A percentile compares a stretch with the other conserved stretches of the same genome.
Conservation (phyloP, 495 filamentous ascomycete species). For the Tuber brumale region DNA sequence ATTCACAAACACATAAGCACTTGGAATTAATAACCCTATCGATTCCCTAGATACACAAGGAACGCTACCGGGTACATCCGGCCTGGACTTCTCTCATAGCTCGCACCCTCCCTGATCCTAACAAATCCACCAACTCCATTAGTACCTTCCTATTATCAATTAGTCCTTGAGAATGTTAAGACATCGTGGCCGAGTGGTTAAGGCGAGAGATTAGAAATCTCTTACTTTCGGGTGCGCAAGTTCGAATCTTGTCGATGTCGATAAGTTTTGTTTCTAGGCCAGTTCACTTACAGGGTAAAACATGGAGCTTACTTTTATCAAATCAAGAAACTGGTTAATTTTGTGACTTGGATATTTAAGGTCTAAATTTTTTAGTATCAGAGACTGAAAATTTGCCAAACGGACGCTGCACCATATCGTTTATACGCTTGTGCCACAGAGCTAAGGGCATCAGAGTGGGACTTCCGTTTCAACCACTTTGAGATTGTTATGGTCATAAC, state of each 20-base stretch:
- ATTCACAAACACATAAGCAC: background rate
- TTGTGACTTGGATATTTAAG: background rate
- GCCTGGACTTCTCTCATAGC: background rate
- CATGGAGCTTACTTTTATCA: background rate
- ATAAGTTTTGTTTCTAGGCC: background rate
- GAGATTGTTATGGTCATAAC: background rate
- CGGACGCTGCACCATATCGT: background rate
- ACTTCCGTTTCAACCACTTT: background rate
- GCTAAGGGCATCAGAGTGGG: background rate
- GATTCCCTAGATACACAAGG: no score
- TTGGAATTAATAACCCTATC: background rate
- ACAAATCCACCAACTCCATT: background rate
- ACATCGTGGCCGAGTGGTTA: slow-evolving; percentile 24
- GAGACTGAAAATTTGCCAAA: background rate
- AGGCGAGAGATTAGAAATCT: slow-evolving; percentile 14
- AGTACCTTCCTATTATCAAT: background rate
- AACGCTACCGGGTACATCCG: background rate
- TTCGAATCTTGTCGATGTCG: slow-evolving; percentile 24
- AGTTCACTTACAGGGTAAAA: background rate
- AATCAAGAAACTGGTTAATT: background rate
- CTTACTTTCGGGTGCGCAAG: slow-evolving; percentile 25
- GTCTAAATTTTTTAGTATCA: background rate
- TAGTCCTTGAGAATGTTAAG: background rate
- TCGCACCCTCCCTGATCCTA: no score
- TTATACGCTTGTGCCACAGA: background rate